Base-by-base conservation (phyloP, 441 rosid genomes). In the Lepidium campestre region DNA sequence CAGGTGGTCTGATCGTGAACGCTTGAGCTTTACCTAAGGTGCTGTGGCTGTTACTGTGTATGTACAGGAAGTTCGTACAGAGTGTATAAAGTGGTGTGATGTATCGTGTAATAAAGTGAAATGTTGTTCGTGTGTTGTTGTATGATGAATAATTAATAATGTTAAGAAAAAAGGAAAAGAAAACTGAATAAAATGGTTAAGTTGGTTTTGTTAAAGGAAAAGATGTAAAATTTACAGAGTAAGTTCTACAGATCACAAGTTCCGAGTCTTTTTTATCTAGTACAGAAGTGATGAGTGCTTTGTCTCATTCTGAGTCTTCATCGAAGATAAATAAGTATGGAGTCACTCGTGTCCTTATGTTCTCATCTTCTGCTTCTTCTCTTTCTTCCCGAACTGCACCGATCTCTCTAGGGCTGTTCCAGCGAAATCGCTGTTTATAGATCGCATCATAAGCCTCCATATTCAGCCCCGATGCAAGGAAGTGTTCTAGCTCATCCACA, bases 381-480 rank as follows among this genome's bases (percentile, higher is more conserved):
- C 56, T 35, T 40, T 20, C 66, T 67, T 61, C 80, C 22, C 22
- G 50, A 27, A 67, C 62, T 32, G 49, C 70, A 3, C 11, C 22
- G 14, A 57, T 72, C 60, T 37, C 79, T 60, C 68, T 70, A 22
- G 72, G 62, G 27, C 57, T 27, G 65, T 80, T 81, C 86, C 77
- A 66, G 31, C 82, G 81, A 50, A 86, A 64, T 10, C 74, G 71
- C 65, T 71, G 81, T 67, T 61, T 73, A 59, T 86, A 90, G 20
- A 88, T 81, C 10, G 78, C 81, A 75, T 89, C 97, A 27, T 82
- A 93, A 13, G 95, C 97, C 56, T 85, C 89, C 2, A 77, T 52
- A 75, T 75, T 91, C 63, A 89, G 75, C 4, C 92, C 93, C 0
- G 96, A 82, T 32, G 86, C 94, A 11, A 91, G 89, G 78, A 91